These are phyloP conservation scores for Cytospora mali DNA, from an alignment of 2,329 filamentous ascomycete species.

Conservation along the genomic window DNA sequence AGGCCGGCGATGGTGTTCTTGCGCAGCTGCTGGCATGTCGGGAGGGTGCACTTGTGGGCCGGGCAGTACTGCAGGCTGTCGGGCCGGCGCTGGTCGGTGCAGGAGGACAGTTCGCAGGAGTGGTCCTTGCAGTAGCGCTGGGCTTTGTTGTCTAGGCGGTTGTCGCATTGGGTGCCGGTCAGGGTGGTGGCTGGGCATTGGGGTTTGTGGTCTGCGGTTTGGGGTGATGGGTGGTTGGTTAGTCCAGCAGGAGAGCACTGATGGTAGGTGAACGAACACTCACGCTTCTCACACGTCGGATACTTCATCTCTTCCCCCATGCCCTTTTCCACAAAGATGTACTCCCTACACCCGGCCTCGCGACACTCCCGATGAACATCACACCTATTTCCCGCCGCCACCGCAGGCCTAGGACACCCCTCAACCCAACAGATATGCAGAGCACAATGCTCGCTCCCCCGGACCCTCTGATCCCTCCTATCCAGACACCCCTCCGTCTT, in stretches of 20 bases:
- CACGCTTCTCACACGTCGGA: conserved; percentile 18
- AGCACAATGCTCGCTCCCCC: conserved; percentile 15
- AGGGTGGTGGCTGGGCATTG: conserved; percentile 16
- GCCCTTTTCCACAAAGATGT: conserved; percentile 18
- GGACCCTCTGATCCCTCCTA: conserved; percentile 18
- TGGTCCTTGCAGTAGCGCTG: conserved; percentile 25
- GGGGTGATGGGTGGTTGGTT: not conserved
- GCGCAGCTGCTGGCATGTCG: conserved; percentile 28
- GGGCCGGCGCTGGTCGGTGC: conserved; percentile 20
- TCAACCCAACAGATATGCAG: conserved; percentile 21
- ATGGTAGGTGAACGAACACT: too few species aligned
- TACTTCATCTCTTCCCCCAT: conserved; percentile 11
- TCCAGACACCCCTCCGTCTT: conserved; percentile 15
- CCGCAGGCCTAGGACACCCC: conserved; percentile 7
- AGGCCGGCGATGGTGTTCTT: conserved; percentile 19
- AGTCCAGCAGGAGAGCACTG: not conserved
- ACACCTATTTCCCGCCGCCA: conserved; percentile 5
- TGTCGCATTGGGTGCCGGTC: conserved; percentile 18
- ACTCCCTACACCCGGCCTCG: conserved; percentile 18
- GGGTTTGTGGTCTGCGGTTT: conserved; percentile 20
- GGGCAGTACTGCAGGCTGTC: conserved; percentile 30
- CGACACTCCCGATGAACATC: conserved; percentile 15
- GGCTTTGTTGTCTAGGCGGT: conserved; percentile 6
- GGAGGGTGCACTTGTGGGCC: conserved; percentile 33
- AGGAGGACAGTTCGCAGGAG: conserved; percentile 25